Evolutionary conservation across 148 eudicot genomes (phyloP).

Genomic region (Rhododendron molle): DNA sequence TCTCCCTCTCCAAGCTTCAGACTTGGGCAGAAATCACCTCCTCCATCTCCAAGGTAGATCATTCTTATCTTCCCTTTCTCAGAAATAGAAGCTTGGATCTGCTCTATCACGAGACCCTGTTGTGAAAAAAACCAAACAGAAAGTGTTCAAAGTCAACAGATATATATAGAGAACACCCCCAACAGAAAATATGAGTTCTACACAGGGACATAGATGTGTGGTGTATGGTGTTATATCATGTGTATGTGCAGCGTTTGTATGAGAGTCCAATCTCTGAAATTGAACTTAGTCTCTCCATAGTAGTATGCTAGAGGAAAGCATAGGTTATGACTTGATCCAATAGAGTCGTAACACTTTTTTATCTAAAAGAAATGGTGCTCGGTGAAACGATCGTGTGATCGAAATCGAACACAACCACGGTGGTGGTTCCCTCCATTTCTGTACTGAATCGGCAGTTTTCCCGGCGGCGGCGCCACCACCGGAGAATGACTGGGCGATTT

Average conservation of each 20-base stretch:
- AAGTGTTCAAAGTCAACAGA: not conserved
- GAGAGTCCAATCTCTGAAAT: not conserved
- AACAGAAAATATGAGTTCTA: not conserved
- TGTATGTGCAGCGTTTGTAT: not conserved
- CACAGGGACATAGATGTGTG: not conserved
- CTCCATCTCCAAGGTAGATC: slow-evolving; percentile 84
- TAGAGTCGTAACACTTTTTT: not conserved
- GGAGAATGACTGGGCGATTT: not conserved
- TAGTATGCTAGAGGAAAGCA: not conserved
- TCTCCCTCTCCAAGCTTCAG: slow-evolving; percentile 56
- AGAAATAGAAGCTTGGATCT: slow-evolving; percentile 29
- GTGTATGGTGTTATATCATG: too few species aligned
- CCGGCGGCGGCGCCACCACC: not conserved
- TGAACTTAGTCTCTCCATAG: not conserved
- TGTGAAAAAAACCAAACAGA: not conserved
- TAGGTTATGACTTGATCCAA: not conserved
- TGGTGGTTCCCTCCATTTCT: slow-evolving; percentile 14
- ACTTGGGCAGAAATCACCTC: slow-evolving; percentile 76
- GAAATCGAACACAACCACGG: slow-evolving; percentile 61
- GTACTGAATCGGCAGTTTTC: not conserved
- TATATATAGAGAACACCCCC: too few species aligned
- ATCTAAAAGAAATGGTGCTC: not conserved
- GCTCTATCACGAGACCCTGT: slow-evolving; percentile 64
- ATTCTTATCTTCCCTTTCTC: slow-evolving; percentile 28
- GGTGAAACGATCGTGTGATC: slow-evolving; percentile 32